Conservation (phyloP, 2,329 filamentous ascomycete species). For the Hypoxylon sp. region DNA sequence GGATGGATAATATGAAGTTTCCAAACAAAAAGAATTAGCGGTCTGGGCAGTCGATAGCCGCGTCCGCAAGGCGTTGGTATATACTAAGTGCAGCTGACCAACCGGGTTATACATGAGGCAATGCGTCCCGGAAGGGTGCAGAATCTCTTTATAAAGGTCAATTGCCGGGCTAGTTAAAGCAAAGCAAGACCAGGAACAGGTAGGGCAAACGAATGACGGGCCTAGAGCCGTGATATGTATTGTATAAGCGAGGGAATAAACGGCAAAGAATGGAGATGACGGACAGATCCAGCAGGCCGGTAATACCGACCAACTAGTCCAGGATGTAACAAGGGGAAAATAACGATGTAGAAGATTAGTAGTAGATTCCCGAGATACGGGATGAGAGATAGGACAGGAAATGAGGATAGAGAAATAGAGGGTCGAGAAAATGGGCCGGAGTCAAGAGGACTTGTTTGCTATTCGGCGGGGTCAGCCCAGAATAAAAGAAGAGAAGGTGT, state of each 20-base stretch:
- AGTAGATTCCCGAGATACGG: slow-evolving; percentile 31
- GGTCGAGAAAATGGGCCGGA: slow-evolving; percentile 43
- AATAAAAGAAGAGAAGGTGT: slow-evolving; percentile 42
- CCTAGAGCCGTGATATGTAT: slow-evolving; percentile 39
- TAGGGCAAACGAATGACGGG: slow-evolving; percentile 44
- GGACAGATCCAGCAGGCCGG: slow-evolving; percentile 29
- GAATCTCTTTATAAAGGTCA: slow-evolving; percentile 35
- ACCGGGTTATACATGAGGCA: slow-evolving; percentile 43
- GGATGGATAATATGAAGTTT: slow-evolving; percentile 19
- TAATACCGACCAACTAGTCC: slow-evolving; percentile 34
- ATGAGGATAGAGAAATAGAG: slow-evolving; percentile 37
- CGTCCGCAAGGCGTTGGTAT: slow-evolving; percentile 38
- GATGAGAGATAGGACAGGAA: slow-evolving; percentile 37
- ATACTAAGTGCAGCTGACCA: slow-evolving; percentile 40
- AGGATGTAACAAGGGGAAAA: slow-evolving; percentile 20
- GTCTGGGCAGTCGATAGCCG: slow-evolving; percentile 43
- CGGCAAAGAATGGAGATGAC: slow-evolving; percentile 39
- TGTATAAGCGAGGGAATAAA: slow-evolving; percentile 40
- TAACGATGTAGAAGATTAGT: slow-evolving; percentile 28
- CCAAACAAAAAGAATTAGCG: slow-evolving; percentile 38
- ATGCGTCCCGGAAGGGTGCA: slow-evolving; percentile 39
- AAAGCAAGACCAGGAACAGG: slow-evolving; percentile 35
- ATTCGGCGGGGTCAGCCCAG: slow-evolving; percentile 41
- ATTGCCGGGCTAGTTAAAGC: slow-evolving; percentile 43
- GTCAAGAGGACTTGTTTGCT: slow-evolving; percentile 39